A percentile compares a stretch with the other conserved stretches of the same genome.
Evolutionary conservation across 2,329 filamentous ascomycete genomes (phyloP).

Genomic region (Talaromyces verruculosus): DNA sequence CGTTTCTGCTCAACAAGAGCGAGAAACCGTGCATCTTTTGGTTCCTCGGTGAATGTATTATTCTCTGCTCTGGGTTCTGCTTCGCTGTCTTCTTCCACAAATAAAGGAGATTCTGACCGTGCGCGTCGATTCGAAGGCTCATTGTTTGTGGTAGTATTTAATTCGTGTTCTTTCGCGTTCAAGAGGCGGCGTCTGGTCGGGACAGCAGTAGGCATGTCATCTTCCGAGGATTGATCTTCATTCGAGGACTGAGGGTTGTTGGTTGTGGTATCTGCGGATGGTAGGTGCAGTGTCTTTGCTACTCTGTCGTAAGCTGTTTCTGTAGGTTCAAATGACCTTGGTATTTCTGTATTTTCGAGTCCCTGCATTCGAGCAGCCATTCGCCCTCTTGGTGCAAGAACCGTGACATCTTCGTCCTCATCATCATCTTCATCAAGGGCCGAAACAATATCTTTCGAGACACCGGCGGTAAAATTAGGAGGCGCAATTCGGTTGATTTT

Average conservation of each 20-base stretch:
- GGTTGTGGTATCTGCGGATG: constrained; percentile 9
- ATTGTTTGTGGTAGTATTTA: constrained; percentile 31
- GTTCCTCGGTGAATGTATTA: constrained; percentile 33
- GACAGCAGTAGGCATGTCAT: constrained; percentile 34
- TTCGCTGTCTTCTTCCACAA: constrained; percentile 36
- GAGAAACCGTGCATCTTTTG: constrained; percentile 59
- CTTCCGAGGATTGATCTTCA: constrained; percentile 41
- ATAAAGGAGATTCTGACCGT: constrained; percentile 44
- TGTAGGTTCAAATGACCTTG: constrained; percentile 3
- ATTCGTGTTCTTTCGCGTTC: constrained; percentile 28
- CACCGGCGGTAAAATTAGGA: not conserved
- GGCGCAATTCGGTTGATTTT: not conserved
- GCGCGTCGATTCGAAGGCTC: constrained; percentile 27
- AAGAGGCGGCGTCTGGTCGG: constrained; percentile 31
- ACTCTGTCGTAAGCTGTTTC: constrained; percentile 46
- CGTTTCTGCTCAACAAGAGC: constrained; percentile 73
- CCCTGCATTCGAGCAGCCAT: constrained; percentile 65
- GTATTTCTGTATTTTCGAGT: constrained; percentile 27
- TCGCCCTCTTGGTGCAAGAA: constrained; percentile 59
- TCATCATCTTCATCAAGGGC: constrained; percentile 21
- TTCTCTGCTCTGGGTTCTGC: constrained; percentile 30
- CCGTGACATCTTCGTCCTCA: constrained; percentile 45
- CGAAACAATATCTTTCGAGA: not conserved
- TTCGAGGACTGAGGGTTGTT: constrained; percentile 29
- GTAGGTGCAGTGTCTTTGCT: constrained; percentile 20